These are phyloP conservation scores for Clonostachys byssicola DNA, from an alignment of 2,329 filamentous ascomycete species.

Conservation along the genomic window DNA sequence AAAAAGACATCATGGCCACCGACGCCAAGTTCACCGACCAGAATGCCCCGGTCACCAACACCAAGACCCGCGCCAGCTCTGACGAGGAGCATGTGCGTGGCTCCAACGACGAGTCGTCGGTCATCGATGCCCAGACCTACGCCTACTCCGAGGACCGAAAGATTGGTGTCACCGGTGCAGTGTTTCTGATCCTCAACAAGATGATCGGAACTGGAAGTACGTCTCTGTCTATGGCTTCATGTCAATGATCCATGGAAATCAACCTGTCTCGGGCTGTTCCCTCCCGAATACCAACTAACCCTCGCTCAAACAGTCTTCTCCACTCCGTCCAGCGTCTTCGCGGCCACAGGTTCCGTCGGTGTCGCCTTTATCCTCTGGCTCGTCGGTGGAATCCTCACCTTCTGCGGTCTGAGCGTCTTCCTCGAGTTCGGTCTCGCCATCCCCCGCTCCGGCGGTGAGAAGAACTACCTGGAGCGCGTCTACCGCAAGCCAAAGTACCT, in stretches of 20 bases:
- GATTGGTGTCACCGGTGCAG: slow-evolving; percentile 46
- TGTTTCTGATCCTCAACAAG: slow-evolving; percentile 53
- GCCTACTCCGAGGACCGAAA: slow-evolving; percentile 35
- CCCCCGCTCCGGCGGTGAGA: slow-evolving; percentile 59
- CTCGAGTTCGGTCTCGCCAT: slow-evolving; percentile 61
- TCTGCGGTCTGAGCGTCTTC: slow-evolving; percentile 56
- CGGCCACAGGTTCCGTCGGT: slow-evolving; percentile 45
- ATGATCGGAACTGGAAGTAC: slow-evolving; percentile 56
- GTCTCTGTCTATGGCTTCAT: slow-evolving; percentile 7
- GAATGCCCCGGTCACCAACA: too few relatives aligned
- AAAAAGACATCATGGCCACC: too few relatives aligned
- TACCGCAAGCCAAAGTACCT: slow-evolving; percentile 55
- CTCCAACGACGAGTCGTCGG: slow-evolving; percentile 17
- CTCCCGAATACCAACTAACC: neutral
- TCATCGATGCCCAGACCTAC: slow-evolving; percentile 34
- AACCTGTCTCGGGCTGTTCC: neutral
- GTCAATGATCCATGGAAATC: neutral
- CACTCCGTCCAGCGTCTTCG: slow-evolving; percentile 47
- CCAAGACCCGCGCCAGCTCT: too few relatives aligned
- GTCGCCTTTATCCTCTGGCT: slow-evolving; percentile 20
- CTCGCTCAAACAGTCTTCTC: slow-evolving; percentile 40
- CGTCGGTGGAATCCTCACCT: slow-evolving; percentile 46
- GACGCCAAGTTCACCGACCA: too few relatives aligned
- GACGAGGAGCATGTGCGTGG: neutral
- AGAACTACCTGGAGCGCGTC: slow-evolving; percentile 63